Base-by-base conservation (phyloP, 1,139 yeast genomes). In the Yamadazyma trypodendri region DNA sequence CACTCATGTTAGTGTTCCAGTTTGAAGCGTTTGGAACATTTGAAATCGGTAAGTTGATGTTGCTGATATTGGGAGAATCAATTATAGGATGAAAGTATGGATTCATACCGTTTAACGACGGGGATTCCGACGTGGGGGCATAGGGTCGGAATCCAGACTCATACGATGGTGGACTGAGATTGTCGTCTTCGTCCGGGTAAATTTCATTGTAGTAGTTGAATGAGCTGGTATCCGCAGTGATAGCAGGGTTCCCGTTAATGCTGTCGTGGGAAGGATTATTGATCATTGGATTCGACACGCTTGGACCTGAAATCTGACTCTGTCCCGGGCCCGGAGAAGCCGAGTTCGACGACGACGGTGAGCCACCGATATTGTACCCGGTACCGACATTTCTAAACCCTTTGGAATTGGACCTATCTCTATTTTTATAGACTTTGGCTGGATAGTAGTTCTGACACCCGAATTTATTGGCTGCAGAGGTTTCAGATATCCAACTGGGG, bases 381-480 rank as follows among this genome's bases (percentile, higher is more conserved):
- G 15, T 25, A 13, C 28, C 16, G 24, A 9, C 24, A 9, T 16
- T 29, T 15, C 28, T 28, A 4, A 22, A 11, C 6, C 32, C 31
- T 20, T 37, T 38, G 12, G 49, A 43, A 25, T 46, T 44, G 5
- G 48, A 41, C 27, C 51, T 28, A 21, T 39, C 41, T 30, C 51
- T 31, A 25, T 39, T 40, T 31, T 37, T 42, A 18, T 16, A 25
- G 15, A 29, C 21, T 30, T 64, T 65, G n/a, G 63, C 59, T 34
- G 67, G 52, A 2, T 72, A 66, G 46, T 65, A 65, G 30, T 51
- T 48, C 38, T 49, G 58, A 11, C 74, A 74, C 4, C 75, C 75
- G 57, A 68, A 70, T 33, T 64, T 70, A 31, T 66, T 51, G 29
- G 72, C 63, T 2, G 74, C 75, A 42, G 61, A 67, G 41, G 60